phyloP scores from a whole-genome alignment of 352 stramenopile species.

The Blastocystis sp. region DNA sequence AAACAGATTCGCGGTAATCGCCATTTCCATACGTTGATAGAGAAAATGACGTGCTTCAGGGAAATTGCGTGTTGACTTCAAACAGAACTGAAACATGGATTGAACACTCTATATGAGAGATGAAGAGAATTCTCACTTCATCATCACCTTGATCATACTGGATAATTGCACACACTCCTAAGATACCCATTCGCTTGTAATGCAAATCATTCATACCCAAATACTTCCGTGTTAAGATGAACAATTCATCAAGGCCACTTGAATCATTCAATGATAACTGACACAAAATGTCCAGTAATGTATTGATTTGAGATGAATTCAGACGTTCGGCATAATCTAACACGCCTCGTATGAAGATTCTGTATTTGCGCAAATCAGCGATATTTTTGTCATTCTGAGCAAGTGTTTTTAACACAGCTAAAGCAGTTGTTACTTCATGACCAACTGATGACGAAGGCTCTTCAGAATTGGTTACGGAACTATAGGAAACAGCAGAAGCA shows the following conservation, averaged over 20 bases:
- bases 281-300: constrained; percentile 17
- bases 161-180: background rate
- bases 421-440: background rate
- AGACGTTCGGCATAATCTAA: constrained; percentile 41
- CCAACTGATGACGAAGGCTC: background rate
- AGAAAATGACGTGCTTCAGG: constrained; percentile 9
- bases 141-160: background rate
- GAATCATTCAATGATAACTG: background rate
- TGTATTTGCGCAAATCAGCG: background rate
- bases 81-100: background rate
- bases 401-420: background rate
- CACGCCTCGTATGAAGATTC: constrained; percentile 23
- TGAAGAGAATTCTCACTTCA: too few relatives aligned
- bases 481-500: constrained; percentile 8
- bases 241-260: background rate
- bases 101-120: background rate
- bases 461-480: background rate
- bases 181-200: background rate
- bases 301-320: background rate
- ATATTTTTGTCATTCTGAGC: background rate
- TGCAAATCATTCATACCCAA: background rate
- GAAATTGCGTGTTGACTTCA: constrained; percentile 12
- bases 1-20: background rate
- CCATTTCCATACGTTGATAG: background rate
- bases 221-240: constrained; percentile 47